These are phyloP conservation scores for Kalmanozyma brasiliensis DNA, from an alignment of 1,284 basidiomycete genomes.

Conservation along the genomic window DNA sequence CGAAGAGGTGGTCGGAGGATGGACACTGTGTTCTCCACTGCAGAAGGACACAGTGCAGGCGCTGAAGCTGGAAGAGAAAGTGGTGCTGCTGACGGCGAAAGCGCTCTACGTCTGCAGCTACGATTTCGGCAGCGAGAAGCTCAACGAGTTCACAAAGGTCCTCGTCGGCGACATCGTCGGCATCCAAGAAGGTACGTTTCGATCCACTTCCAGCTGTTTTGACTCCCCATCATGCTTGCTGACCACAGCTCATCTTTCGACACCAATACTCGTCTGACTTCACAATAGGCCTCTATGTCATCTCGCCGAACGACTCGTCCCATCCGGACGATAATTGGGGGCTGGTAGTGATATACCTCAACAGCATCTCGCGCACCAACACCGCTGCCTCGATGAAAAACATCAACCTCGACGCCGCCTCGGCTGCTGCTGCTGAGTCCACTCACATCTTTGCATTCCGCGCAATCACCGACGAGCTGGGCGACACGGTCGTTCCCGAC, in stretches of 20 bases:
- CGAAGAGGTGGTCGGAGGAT: constrained; percentile 82
- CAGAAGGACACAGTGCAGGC: constrained; percentile 77
- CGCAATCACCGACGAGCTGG: constrained; percentile 56
- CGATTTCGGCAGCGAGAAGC: constrained; percentile 74
- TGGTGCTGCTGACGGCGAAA: constrained; percentile 78
- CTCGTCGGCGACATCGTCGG: constrained; percentile 83
- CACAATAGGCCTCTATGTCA: constrained; percentile 48
- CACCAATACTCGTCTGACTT: not conserved
- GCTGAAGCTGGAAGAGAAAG: constrained; percentile 80
- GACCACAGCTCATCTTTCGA: too few species aligned
- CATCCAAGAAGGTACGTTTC: constrained; percentile 78
- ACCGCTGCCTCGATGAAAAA: constrained; percentile 54
- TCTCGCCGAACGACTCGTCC: constrained; percentile 54
- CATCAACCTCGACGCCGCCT: constrained; percentile 19
- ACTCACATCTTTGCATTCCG: constrained; percentile 53
- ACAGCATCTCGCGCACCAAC: constrained; percentile 36
- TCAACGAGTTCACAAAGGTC: constrained; percentile 73
- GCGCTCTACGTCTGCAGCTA: constrained; percentile 77
- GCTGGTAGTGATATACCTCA: constrained; percentile 52
- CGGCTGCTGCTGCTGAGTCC: constrained; percentile 11
- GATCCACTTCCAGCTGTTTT: not conserved
- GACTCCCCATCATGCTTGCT: too few species aligned
- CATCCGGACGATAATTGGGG: constrained; percentile 63
- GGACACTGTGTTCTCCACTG: constrained; percentile 89
- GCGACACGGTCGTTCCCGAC: not conserved